Conservation (phyloP, 1,284 basidiomycete genomes). For the Ceratobasidium sp. region DNA sequence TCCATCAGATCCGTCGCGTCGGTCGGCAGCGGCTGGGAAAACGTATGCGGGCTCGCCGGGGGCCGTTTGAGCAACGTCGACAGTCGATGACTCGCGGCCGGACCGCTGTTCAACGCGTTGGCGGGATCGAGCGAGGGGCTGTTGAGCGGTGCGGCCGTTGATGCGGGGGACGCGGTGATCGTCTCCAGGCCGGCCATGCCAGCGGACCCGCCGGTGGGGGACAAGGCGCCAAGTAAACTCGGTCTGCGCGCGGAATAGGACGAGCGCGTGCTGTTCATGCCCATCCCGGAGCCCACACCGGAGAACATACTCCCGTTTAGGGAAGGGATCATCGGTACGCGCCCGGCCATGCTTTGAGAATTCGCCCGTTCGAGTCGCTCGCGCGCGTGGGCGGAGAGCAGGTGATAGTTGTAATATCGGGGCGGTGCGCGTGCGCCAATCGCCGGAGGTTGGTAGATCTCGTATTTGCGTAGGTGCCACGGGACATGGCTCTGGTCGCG, state of each 20-base stretch:
- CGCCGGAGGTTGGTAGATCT: constrained; percentile 45
- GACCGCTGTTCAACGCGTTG: constrained; percentile 36
- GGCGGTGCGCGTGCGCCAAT: constrained; percentile 42
- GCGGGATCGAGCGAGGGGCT: constrained; percentile 39
- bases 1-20: constrained; percentile 47
- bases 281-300: constrained; percentile 28
- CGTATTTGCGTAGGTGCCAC: constrained; percentile 42
- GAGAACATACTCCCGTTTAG: constrained; percentile 29
- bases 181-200: constrained; percentile 41
- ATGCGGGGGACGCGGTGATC: constrained; percentile 43
- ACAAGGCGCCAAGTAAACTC: constrained; percentile 23
- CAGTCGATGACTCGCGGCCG: constrained; percentile 33
- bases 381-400: constrained; percentile 30
- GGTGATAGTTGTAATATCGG: constrained; percentile 31
- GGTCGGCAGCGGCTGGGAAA: constrained; percentile 35
- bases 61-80: constrained; percentile 44
- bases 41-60: constrained; percentile 43
- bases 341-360: background rate
- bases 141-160: constrained; percentile 36
- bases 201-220: constrained; percentile 32
- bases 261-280: constrained; percentile 30
- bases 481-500: constrained; percentile 41
- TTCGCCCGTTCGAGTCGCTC: constrained; percentile 36
- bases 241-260: constrained; percentile 28
- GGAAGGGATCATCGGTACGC: constrained; percentile 24